These are phyloP conservation scores for Trebouxiophyceae sp. DNA, from an alignment of 163 green algal genomes.

Conservation along the genomic window DNA sequence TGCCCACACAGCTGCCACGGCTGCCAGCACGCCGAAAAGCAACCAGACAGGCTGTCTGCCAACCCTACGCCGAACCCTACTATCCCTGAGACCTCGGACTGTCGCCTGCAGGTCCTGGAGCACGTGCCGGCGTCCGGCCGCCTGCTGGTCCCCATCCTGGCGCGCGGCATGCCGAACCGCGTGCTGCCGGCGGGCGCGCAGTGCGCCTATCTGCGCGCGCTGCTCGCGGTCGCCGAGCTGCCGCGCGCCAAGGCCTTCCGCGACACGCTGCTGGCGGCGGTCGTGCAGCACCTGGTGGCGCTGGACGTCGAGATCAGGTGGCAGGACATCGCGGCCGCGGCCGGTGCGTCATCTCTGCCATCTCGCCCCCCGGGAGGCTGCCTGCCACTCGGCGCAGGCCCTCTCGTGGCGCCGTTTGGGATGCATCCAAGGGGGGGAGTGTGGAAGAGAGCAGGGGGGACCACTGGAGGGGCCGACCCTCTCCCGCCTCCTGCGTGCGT, in stretches of 20 bases:
- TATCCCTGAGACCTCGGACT: no score
- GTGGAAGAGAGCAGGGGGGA: no score
- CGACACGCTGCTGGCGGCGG: constrained; percentile 50
- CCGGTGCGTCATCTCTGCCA: no score
- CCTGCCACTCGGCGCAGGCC: no score
- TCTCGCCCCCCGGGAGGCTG: no score
- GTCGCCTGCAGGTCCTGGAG: neutral
- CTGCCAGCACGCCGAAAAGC: constrained; percentile 1
- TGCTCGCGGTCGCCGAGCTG: constrained; percentile 52
- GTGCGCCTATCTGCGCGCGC: constrained; percentile 42
- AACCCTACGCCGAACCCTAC: no score
- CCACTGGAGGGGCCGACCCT: no score
- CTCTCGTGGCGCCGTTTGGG: no score
- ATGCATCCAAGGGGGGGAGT: no score
- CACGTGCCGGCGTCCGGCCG: neutral
- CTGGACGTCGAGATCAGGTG: constrained; percentile 87
- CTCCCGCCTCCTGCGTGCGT: no score
- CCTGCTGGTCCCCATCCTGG: neutral
- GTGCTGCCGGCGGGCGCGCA: neutral
- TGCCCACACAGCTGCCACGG: neutral
- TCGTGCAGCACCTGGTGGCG: constrained; percentile 64
- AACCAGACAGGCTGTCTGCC: neutral
- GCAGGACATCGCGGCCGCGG: constrained; percentile 65
- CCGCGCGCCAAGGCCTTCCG: constrained; percentile 29
- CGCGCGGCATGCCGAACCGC: neutral